These are phyloP conservation scores for Myriosclerotinia scirpicola DNA, from an alignment of 2,329 filamentous ascomycete species.

Conservation along the genomic window DNA sequence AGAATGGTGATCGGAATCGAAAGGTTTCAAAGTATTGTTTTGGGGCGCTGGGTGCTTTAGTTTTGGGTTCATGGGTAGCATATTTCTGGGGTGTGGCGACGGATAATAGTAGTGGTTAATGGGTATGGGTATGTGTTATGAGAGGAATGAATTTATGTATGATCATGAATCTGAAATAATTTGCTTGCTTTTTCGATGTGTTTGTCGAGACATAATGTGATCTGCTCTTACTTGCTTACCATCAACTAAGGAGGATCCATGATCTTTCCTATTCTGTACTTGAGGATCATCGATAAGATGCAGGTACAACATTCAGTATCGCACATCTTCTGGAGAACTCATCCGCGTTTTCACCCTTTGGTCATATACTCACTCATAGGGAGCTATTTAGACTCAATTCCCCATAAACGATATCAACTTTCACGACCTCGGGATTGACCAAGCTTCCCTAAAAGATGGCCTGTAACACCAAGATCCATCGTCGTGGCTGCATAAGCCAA, in stretches of 20 bases:
- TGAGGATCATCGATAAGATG: neutral
- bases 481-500: constrained; percentile 4
- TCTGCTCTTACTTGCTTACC: too few relatives aligned
- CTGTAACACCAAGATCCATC: neutral
- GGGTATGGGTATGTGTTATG: neutral
- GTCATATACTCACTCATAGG: too few relatives aligned
- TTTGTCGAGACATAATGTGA: too few relatives aligned
- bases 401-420: too few relatives aligned
- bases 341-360: too few relatives aligned
- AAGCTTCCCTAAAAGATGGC: too few relatives aligned
- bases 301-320: constrained; percentile 6
- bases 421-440: too few relatives aligned
- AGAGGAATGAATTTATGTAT: neutral
- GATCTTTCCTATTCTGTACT: neutral
- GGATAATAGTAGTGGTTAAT: constrained; percentile 1
- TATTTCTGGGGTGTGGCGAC: constrained; percentile 21
- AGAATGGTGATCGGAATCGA: constrained; percentile 4
- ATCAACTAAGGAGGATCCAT: too few relatives aligned
- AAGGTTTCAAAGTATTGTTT: constrained; percentile 4
- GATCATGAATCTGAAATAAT: neutral
- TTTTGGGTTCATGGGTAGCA: constrained; percentile 10
- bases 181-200: neutral
- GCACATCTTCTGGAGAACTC: neutral
- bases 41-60: neutral
- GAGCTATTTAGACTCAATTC: too few relatives aligned